Evolutionary conservation across 371 early-diverging fungal genomes (phyloP), one percentile per base, ranked within the genome.

Genomic region (Rhizomucor pusillus): DNA sequence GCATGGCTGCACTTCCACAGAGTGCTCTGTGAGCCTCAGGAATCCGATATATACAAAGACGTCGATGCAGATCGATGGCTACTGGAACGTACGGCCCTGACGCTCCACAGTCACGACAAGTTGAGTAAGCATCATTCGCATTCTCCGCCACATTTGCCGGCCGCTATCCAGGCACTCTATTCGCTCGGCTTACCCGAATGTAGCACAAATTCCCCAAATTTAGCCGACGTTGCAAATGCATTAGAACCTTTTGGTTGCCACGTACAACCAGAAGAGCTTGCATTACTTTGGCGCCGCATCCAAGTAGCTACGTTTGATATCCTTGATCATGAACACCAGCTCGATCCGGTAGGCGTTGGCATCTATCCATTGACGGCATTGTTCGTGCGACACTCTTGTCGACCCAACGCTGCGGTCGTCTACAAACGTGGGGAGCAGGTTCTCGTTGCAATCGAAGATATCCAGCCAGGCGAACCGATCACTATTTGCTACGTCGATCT

Each of bases 381-480:
- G 47, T 79, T 54, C 24, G 60, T 93, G 45, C 84, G 84, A 57
- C 94, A 95, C 67, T 89, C 90, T 2, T 95, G 95, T 62, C 67
- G 73, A 10, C 95, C 94, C 13, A 94, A 92, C 50, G 76, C 85
- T 18, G 79, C 79, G 19, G 79, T 87, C 12, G 69, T 80, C 36
- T 85, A 81, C 49, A 75, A 71, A 29, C 59, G 55, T 20, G 72
- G 61, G 0, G 73, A 68, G 5, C 69, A 77, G 22, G 70, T 74
- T 49, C 56, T 85, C 35, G 71, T 83, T 16, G 81, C 89, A 3
- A 54, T 90, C 10, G 71, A 80, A 20, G 80, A 84, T 46, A 82
- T 94, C 25, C 36, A 47, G 1, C 58, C 60, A 0, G 92, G 90
- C 3, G 85, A 90, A 35, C 87, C 90, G 40, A 65, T 94, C 12